Percentiles rank a stretch among this genome's conserved stretches.
Evolutionary conservation across 768 basidiomycete genomes (phyloP).

Genomic region (Lactarius pseudohatsudake): DNA sequence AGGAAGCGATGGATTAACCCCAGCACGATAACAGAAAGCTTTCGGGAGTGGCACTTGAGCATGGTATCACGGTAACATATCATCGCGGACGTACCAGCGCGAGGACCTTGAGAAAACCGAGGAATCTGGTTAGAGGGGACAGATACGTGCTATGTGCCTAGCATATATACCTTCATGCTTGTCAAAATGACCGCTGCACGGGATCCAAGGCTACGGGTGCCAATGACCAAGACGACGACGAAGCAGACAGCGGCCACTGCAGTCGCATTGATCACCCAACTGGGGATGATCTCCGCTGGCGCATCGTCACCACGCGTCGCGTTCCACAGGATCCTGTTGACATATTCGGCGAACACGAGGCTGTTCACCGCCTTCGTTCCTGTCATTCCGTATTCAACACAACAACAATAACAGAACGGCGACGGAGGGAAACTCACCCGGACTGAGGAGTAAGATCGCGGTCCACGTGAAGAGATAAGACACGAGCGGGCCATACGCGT

Average conservation of each 20-base stretch:
- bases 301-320: conserved; percentile 13
- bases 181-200: conserved; percentile 15
- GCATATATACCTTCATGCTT: conserved; percentile 3
- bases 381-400: not conserved
- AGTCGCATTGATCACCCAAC: conserved; percentile 15
- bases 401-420: not conserved
- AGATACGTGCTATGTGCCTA: not conserved
- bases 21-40: conserved; percentile 9
- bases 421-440: not conserved
- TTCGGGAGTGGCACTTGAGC: too few species aligned
- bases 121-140: not conserved
- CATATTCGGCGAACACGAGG: conserved; percentile 15
- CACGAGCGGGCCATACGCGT: conserved; percentile 17
- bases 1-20: conserved; percentile 4
- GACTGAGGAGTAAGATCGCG: conserved; percentile 6
- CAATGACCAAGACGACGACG: conserved; percentile 5
- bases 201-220: conserved; percentile 10
- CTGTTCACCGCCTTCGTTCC: conserved; percentile 20
- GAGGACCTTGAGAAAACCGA: conserved; percentile 2
- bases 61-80: not conserved
- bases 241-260: conserved; percentile 2
- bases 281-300: conserved; percentile 10
- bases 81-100: not conserved
- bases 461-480: conserved; percentile 19
- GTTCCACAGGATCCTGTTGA: conserved; percentile 12